A percentile compares a stretch with the other conserved stretches of the same genome.
phyloP scores from a whole-genome alignment of 2,329 filamentous ascomycete genomes.

The Penicillium sp. region DNA sequence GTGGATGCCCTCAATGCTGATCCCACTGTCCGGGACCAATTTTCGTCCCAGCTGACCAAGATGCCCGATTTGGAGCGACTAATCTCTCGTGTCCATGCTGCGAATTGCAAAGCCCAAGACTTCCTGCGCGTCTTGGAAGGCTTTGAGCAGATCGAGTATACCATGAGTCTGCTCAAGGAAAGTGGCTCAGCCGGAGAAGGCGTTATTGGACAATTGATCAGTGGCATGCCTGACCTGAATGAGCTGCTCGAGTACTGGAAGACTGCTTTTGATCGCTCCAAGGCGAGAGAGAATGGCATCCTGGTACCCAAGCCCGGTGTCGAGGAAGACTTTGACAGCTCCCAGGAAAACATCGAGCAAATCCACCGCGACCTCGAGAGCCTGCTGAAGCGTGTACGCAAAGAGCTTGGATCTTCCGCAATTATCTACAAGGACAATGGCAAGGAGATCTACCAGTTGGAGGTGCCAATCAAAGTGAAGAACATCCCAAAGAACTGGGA shows the following conservation, averaged over 20 bases:
- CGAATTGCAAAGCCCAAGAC: conserved; percentile 79
- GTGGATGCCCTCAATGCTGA: conserved; percentile 88
- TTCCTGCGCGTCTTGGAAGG: conserved; percentile 90
- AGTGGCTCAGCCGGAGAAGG: conserved; percentile 55
- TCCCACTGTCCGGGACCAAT: conserved; percentile 68
- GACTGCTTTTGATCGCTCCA: conserved; percentile 74
- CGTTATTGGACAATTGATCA: conserved; percentile 72
- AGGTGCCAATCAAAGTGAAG: conserved; percentile 76
- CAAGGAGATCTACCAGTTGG: conserved; percentile 94
- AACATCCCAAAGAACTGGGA: conserved; percentile 76
- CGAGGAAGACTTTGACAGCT: conserved; percentile 84
- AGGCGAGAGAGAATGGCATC: conserved; percentile 68
- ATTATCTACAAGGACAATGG: conserved; percentile 76
- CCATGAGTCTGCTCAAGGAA: conserved; percentile 66
- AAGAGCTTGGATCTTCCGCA: conserved; percentile 62
- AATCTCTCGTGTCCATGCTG: conserved; percentile 88
- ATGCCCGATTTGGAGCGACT: conserved; percentile 90
- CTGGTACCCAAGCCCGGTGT: conserved; percentile 79
- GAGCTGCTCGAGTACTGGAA: conserved; percentile 74
- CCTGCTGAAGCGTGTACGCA: conserved; percentile 62
- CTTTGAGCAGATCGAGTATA: conserved; percentile 96
- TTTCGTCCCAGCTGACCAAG: conserved; percentile 76
- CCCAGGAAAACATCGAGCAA: conserved; percentile 64
- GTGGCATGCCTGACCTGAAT: conserved; percentile 74
- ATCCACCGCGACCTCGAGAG: conserved; percentile 65